Percentiles rank a stretch among this genome's conserved stretches.
phyloP scores from a whole-genome alignment of 441 rosid species.

The Syzygium malaccense region DNA sequence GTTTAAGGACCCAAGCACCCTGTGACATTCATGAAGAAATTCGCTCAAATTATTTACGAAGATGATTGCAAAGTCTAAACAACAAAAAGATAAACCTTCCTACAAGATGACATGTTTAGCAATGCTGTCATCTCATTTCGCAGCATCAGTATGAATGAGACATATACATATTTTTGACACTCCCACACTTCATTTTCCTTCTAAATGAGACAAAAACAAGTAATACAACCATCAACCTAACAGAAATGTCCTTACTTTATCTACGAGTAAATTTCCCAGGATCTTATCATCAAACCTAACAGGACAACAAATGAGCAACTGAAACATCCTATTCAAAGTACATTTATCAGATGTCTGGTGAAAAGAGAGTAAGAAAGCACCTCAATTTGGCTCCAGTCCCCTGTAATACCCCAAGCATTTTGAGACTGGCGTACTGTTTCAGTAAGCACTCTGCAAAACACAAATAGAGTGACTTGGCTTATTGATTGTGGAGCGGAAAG shows the following conservation, averaged over 20 bases:
- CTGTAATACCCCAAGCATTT: slow-evolving; percentile 43
- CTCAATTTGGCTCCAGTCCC: slow-evolving; percentile 74
- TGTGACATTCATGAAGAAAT: slow-evolving; percentile 11
- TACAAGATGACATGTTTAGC: neutral
- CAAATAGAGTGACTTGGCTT: neutral
- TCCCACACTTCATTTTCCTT: neutral
- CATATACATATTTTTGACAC: neutral
- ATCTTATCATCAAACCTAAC: neutral
- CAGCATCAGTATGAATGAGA: neutral
- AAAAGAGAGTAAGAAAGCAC: slow-evolving; percentile 13
- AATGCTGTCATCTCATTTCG: neutral
- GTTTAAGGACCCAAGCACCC: slow-evolving; percentile 97
- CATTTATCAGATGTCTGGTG: neutral
- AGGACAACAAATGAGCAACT: neutral
- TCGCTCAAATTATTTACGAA: neutral
- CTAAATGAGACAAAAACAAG: neutral
- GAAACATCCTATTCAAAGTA: neutral
- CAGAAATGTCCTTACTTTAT: neutral
- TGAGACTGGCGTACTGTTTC: slow-evolving; percentile 72
- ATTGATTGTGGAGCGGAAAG: neutral
- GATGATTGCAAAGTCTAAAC: neutral
- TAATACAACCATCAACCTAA: neutral
- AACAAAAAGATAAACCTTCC: neutral
- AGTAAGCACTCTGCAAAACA: slow-evolving; percentile 52
- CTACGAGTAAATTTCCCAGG: neutral